phyloP scores from a whole-genome alignment of 2,329 filamentous ascomycete genomes.

The Fusarium sp. region DNA sequence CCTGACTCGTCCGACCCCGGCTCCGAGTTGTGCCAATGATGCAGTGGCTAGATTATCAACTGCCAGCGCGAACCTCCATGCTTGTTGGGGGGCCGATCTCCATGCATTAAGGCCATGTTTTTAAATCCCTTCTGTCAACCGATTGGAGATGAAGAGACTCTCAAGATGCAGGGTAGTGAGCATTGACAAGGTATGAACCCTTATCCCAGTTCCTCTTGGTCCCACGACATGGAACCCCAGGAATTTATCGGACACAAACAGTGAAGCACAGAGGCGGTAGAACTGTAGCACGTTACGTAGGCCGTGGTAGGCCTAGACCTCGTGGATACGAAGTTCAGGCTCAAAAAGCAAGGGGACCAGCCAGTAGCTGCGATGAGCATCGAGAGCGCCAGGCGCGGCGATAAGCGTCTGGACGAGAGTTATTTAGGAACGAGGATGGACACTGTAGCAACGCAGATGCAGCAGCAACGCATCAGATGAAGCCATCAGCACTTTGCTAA shows the following conservation, averaged over 20 bases:
- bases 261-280: conserved; percentile 15
- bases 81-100: conserved; percentile 42
- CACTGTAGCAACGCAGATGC: not conserved
- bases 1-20: conserved; percentile 37
- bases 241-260: conserved; percentile 23
- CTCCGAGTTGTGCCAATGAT: conserved; percentile 34
- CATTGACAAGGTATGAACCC: conserved; percentile 24
- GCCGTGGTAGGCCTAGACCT: conserved; percentile 30
- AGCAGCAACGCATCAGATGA: not conserved
- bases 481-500: conserved; percentile 19
- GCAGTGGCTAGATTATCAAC: conserved; percentile 36
- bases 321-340: conserved; percentile 11
- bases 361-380: conserved; percentile 9
- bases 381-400: conserved; percentile 37
- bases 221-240: conserved; percentile 34
- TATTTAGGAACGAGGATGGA: conserved; percentile 1
- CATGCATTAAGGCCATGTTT: conserved; percentile 37
- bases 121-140: conserved; percentile 22
- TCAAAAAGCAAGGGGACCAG: conserved; percentile 4
- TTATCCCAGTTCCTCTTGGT: conserved; percentile 22
- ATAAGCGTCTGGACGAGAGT: conserved; percentile 19
- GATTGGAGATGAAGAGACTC: conserved; percentile 29
- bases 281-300: conserved; percentile 33
- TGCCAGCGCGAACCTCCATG: conserved; percentile 34
- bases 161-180: conserved; percentile 34